These are phyloP conservation scores for Choricystis sp. DNA, from an alignment of 139 green algal species.

Conservation along the genomic window DNA sequence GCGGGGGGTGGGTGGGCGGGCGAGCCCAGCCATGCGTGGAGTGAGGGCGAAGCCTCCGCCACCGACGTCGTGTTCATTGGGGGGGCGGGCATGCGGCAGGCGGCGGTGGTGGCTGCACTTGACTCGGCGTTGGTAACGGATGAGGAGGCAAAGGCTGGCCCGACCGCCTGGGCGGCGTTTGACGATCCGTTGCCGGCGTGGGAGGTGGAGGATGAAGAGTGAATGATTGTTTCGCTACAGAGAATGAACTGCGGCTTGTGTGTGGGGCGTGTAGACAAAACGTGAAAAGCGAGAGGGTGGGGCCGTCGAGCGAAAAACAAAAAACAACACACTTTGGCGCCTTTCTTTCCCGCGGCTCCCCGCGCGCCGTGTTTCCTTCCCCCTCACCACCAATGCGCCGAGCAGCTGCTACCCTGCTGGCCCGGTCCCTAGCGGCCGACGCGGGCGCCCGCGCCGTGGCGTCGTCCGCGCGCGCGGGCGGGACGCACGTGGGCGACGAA, in stretches of 20 bases:
- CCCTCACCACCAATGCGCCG: not conserved
- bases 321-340: not conserved
- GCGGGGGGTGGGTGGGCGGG: not conserved
- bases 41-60: not conserved
- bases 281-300: not conserved
- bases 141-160: not conserved
- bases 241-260: no score
- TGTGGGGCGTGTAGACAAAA: no score
- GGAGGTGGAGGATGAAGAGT: not conserved
- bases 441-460: no score
- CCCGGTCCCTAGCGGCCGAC: no score
- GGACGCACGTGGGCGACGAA: constrained; percentile 15
- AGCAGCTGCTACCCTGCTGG: not conserved
- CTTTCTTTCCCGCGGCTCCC: not conserved
- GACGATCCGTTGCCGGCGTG: not conserved
- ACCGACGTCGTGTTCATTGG: not conserved
- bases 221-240: no score
- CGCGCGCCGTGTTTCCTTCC: not conserved
- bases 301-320: not conserved
- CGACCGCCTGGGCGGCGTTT: not conserved
- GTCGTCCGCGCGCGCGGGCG: not conserved
- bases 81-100: not conserved
- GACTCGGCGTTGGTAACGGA: not conserved
- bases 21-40: not conserved
- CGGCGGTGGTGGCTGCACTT: not conserved